Conservation (phyloP, 495 filamentous ascomycete genomes). For the Echria macrotheca region DNA sequence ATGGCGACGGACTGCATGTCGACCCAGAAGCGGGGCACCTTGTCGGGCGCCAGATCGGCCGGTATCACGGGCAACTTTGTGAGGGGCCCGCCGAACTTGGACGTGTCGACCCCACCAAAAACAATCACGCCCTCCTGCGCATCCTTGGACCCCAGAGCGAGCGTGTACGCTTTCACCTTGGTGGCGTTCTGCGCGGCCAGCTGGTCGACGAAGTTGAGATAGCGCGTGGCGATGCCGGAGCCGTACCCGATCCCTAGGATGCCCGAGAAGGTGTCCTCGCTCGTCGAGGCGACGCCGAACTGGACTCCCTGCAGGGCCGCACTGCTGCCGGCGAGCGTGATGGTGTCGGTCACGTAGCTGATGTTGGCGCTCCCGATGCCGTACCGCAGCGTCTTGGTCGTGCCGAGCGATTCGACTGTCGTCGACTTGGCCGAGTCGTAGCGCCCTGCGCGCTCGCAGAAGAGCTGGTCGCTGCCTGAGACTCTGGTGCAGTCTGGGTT, state of each 20-base stretch:
- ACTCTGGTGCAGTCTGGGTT: conserved; percentile 43
- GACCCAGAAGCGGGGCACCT: conserved; percentile 49
- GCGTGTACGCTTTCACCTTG: conserved; percentile 41
- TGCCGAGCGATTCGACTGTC: conserved; percentile 23
- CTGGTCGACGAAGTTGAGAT: conserved; percentile 44
- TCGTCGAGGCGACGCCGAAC: conserved; percentile 39
- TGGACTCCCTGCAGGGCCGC: conserved; percentile 33
- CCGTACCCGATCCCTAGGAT: conserved; percentile 46
- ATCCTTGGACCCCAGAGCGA: conserved; percentile 44
- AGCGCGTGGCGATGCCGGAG: conserved; percentile 33
- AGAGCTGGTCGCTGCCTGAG: conserved; percentile 30
- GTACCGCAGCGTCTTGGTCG: conserved; percentile 35
- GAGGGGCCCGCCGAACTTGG: conserved; percentile 71
- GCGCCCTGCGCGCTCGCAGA: conserved; percentile 37
- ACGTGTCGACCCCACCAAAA: conserved; percentile 87
- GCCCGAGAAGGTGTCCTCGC: conserved; percentile 39
- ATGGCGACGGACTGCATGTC: conserved; percentile 56
- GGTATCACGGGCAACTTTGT: conserved; percentile 61
- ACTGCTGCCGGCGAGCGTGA: conserved; percentile 35
- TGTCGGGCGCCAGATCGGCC: conserved; percentile 36
- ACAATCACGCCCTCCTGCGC: conserved; percentile 66
- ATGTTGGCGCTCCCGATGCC: conserved; percentile 43
- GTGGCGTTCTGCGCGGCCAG: conserved; percentile 36
- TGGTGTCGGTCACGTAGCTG: conserved; percentile 39
- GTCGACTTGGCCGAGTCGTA: conserved; percentile 37